Conservation (phyloP, 495 filamentous ascomycete species). For the Lepidopterella palustris region DNA sequence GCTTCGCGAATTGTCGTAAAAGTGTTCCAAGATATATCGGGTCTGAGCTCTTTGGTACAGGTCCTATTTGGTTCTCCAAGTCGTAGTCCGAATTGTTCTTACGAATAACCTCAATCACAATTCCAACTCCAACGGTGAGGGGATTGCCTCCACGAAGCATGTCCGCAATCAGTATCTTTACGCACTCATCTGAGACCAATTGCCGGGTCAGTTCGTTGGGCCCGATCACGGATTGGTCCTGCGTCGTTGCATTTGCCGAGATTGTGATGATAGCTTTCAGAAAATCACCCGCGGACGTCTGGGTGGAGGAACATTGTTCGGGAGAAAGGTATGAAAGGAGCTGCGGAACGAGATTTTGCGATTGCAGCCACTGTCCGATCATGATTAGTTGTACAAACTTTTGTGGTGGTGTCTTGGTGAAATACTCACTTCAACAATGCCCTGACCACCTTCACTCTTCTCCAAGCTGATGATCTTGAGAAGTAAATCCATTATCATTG, state of each 20-base stretch:
- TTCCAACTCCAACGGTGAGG: conserved; percentile 92
- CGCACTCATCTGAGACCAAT: conserved; percentile 81
- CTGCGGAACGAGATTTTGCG: conserved; percentile 80
- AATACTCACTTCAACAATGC: conserved; percentile 80
- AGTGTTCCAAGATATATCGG: conserved; percentile 94
- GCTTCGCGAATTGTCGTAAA: conserved; percentile 81
- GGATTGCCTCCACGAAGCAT: conserved; percentile 95
- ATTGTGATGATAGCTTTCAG: conserved; percentile 99
- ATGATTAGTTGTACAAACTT: conserved; percentile 8
- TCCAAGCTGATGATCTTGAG: conserved; percentile 97
- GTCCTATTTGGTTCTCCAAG: conserved; percentile 72
- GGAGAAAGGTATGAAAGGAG: conserved; percentile 82
- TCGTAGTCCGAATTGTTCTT: conserved; percentile 99
- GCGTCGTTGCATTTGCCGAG: conserved; percentile 94
- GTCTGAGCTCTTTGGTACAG: conserved; percentile 74
- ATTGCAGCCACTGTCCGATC: conserved; percentile 73
- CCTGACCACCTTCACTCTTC: conserved; percentile 82
- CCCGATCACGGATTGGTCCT: conserved; percentile 95
- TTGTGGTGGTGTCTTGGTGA: too few relatives aligned
- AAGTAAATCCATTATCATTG: conserved; percentile 97
- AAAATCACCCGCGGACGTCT: conserved; percentile 96
- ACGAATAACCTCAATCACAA: conserved; percentile 95
- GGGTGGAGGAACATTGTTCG: conserved; percentile 74
- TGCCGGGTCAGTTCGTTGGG: conserved; percentile 95
- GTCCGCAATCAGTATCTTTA: conserved; percentile 71